Evolutionary conservation across 805 yeast species (phyloP).

Genomic region (Candida hispaniensis): DNA sequence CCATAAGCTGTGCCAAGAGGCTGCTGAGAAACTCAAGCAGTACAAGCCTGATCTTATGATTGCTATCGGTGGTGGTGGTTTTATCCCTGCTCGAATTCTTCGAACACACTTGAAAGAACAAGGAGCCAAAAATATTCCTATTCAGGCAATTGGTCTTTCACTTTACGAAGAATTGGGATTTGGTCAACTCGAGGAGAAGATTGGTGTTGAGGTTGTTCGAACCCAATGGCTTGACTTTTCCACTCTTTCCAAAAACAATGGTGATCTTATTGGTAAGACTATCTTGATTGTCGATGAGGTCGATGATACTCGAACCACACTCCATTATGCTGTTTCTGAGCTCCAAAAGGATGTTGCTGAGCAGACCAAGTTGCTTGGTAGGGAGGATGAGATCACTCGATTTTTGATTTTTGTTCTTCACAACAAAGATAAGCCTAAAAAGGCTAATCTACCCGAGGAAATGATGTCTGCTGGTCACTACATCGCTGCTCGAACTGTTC

Average conservation of each 20-base stretch:
- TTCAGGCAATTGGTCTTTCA: constrained; percentile 89
- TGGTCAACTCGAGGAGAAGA: constrained; percentile 39
- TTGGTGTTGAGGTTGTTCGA: constrained; percentile 73
- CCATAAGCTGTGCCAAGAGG: constrained; percentile 70
- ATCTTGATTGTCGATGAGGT: constrained; percentile 81
- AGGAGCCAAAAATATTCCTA: constrained; percentile 79
- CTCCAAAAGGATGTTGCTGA: constrained; percentile 53
- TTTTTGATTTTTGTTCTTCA: constrained; percentile 74
- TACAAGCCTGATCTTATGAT: constrained; percentile 84
- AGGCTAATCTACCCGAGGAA: constrained; percentile 55
- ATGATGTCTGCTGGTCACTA: constrained; percentile 57
- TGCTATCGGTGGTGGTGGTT: constrained; percentile 95
- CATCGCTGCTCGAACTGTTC: constrained; percentile 61
- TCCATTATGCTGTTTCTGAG: constrained; percentile 74
- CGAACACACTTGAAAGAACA: constrained; percentile 85
- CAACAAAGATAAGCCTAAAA: constrained; percentile 73
- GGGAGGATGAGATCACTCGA: constrained; percentile 48
- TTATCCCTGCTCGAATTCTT: constrained; percentile 93
- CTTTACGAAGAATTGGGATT: constrained; percentile 71
- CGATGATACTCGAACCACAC: constrained; percentile 83
- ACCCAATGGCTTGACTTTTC: constrained; percentile 88
- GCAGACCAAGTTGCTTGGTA: constrained; percentile 50
- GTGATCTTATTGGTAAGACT: constrained; percentile 70
- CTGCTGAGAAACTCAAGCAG: constrained; percentile 43
- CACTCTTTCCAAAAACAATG: constrained; percentile 55